Conservation (phyloP, 768 basidiomycete genomes). For the Symmetrospora coprosmae region DNA sequence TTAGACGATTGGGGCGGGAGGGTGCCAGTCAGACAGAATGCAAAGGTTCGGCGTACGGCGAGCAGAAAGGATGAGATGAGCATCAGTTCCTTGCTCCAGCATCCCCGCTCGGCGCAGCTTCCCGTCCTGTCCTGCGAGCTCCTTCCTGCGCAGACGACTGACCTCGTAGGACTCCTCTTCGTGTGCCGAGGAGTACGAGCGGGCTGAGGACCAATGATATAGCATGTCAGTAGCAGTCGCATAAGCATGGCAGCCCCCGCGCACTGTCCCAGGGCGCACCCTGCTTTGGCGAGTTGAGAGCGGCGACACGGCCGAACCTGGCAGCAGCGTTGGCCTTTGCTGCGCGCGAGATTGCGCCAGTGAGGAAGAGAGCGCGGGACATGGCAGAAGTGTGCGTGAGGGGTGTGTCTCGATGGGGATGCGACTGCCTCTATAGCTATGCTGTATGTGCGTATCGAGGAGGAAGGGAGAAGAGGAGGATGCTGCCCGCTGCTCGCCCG, state of each 20-base stretch:
- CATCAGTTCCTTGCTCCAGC: too few species aligned
- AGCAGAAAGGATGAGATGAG: too few species aligned
- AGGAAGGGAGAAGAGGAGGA: too few species aligned
- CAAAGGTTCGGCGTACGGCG: too few species aligned
- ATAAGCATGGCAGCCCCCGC: background rate
- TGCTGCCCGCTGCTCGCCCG: too few species aligned
- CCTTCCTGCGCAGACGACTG: background rate
- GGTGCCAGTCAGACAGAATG: too few species aligned
- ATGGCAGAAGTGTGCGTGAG: background rate
- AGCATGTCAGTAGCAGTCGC: background rate
- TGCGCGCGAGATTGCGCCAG: slow-evolving; percentile 10
- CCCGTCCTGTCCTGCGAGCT: too few species aligned
- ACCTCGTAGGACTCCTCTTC: slow-evolving; percentile 26
- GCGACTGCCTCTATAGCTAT: too few species aligned
- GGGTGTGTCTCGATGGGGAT: too few species aligned
- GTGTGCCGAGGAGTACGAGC: slow-evolving; percentile 3
- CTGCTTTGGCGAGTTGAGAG: background rate
- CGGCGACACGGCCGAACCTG: background rate
- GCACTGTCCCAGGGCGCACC: background rate
- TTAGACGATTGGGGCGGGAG: too few species aligned
- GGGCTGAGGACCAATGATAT: background rate
- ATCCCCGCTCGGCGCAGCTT: too few species aligned
- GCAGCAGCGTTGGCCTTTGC: background rate
- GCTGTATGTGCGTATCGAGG: too few species aligned
- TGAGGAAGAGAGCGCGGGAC: slow-evolving; percentile 4